Base-by-base conservation (phyloP, 331 rosid species). In the Quercus lobata region DNA sequence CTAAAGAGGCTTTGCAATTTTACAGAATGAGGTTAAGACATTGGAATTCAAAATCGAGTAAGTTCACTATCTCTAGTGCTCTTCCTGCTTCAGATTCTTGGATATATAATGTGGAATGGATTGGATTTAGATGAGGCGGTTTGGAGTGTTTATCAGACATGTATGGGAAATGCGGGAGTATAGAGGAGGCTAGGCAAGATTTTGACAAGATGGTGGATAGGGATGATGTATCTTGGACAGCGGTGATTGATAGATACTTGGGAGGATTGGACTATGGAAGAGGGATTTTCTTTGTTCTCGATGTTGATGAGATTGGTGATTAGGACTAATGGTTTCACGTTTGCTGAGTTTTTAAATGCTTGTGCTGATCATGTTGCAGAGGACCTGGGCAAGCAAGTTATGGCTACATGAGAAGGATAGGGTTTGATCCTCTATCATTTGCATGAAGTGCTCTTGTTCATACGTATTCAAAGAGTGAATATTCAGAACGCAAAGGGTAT, bases 161-260 rank as follows among this genome's bases (percentile, higher is more conserved):
- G 83, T 87, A 87, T 81, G 94, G 97, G 9, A 92, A 92, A 81
- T 88, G 94, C 80, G 91, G 93, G 79, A 87, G 92, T 71, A 55
- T 89, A 79, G 76, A 86, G 72, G 94, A 88, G 76, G 94, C 90
- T 63, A 87, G 88, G 86, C 44, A 72, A 78, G 82, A 88, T 80
- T 90, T 90, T 75, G 75, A 86, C 63, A 89, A 81, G 86, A 86
- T 90, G 83, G 89, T 19, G 19, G 75, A 76, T 54, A 77, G 74
- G 53, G 94, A 90, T 76, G 79, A 90, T 57, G 90, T 89, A 82
- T 84, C 92, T 1, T 92, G 92, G 97, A 90, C 91, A 18, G 25
- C 90, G 17, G 90, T 92, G 89, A 92, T 88, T 58, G 90, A 82
- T 41, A 83, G 94, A 71, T 37, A 24, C 68, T 85, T 72, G 80